Evolutionary conservation across 2,329 filamentous ascomycete genomes (phyloP), one percentile per base, ranked within the genome.

Genomic region (Chaetomiaceae sp.): DNA sequence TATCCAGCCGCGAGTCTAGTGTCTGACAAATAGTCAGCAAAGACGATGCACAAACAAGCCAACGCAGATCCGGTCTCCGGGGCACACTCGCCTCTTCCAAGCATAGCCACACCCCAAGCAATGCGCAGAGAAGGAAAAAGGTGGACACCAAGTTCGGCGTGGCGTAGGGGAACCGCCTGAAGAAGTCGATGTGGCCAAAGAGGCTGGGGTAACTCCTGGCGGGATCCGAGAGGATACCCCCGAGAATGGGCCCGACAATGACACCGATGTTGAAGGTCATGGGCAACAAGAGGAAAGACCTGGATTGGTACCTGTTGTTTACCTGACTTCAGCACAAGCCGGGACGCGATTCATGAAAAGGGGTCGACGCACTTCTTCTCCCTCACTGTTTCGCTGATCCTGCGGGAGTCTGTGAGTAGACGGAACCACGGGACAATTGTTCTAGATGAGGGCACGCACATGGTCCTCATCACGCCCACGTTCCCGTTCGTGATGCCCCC

Each of bases 241-340:
- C 64, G 2, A 80, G 56, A 9, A 79, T 66, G 1, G 77, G 77
- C 0, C 77, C 76, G n/a, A 79, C 66, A 35, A 80, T 78, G 39
- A 79, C 70, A 11, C 78, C 79, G 17, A 81, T 72, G 54, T 88
- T 89, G 64, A 85, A 88, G 18, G 81, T 86, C 81, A 88, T 88
- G 2, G 69, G 69, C 24, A 72, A 50, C n/a, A 71, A 54, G 12
- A 71, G 47, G 37, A 72, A 72, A 1, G 69, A 69, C 4, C 67
- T 56, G 0, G 68, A 67, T 38, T 72, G 66, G 38, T 67, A 69
- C 49, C 66, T 68, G n/a, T 22, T 53, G 19, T 45, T 29, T 20
- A 7, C n/a, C 24, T 19, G 22, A 15, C 3, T 26, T 9, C 15
- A 18, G 12, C 10, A 38, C 15, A 14, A n/a, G 24, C 4, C 42